Conservation (phyloP, 306 rosid species). For the Glycine latifolia region DNA sequence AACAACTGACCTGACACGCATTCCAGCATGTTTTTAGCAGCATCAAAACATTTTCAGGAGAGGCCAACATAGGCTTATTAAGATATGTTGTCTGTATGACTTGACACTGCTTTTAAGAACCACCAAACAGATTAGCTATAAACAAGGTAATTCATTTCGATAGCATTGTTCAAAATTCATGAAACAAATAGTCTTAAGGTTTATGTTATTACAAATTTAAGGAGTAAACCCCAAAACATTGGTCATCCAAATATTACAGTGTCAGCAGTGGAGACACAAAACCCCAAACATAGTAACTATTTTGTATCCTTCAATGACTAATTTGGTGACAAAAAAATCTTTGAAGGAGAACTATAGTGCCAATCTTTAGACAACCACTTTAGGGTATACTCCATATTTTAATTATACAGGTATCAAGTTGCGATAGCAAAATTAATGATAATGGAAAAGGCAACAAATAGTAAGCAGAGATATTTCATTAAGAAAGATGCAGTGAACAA, state of each 20-base stretch:
- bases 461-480: slow-evolving; percentile 14
- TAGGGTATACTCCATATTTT: not conserved
- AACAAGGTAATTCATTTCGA: not conserved
- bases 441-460: not conserved
- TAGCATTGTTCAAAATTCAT: not conserved
- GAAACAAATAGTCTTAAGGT: not conserved
- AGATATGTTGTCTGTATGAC: not conserved
- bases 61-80: not conserved
- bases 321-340: not conserved
- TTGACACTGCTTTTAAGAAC: not conserved
- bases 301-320: not conserved
- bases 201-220: not conserved
- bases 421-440: slow-evolving; percentile 20
- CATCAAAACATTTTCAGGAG: not conserved
- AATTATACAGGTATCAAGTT: not conserved
- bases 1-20: not conserved
- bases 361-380: not conserved
- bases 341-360: not conserved
- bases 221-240: not conserved
- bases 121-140: slow-evolving; percentile 19
- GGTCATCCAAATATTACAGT: not conserved
- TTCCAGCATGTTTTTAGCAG: not conserved
- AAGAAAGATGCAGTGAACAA: slow-evolving; percentile 28
- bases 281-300: not conserved
- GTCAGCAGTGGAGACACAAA: not conserved